A percentile compares a stretch with the other conserved stretches of the same genome.
These are phyloP conservation scores for Debaryomyces robertsiae DNA, from an alignment of 1,139 yeast species.

Conservation along the genomic window DNA sequence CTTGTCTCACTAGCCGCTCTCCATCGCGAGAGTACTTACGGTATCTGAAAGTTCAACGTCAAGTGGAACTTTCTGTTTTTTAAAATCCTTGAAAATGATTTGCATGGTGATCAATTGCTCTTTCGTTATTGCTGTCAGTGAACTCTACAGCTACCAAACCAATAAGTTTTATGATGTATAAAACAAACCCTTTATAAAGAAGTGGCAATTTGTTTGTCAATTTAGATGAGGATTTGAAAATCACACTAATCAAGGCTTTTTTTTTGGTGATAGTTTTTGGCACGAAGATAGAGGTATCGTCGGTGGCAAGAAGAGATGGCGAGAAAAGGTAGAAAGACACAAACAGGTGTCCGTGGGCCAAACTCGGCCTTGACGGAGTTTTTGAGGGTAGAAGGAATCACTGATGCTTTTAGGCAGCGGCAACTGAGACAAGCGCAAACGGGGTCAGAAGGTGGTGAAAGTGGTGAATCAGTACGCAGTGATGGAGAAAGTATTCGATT, in stretches of 20 bases:
- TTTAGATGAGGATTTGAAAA: constrained; percentile 3
- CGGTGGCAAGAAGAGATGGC: constrained; percentile 17
- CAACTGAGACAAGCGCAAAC: constrained; percentile 33
- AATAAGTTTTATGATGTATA: not conserved
- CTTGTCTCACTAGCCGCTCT: not conserved
- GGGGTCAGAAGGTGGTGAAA: constrained; percentile 14
- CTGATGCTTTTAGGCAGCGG: constrained; percentile 73
- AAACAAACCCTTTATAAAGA: not conserved
- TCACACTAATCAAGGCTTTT: constrained; percentile 4
- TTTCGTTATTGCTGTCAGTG: not conserved
- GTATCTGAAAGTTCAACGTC: constrained; percentile 74
- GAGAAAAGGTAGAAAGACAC: constrained; percentile 24
- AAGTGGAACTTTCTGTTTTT: constrained; percentile 82
- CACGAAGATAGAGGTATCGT: not conserved
- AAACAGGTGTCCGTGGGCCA: constrained; percentile 65
- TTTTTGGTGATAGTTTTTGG: constrained; percentile 4
- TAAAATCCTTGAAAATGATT: constrained; percentile 85
- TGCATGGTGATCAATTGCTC: constrained; percentile 52
- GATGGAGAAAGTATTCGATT: constrained; percentile 27
- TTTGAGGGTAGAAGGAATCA: constrained; percentile 80
- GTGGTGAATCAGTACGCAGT: constrained; percentile 16
- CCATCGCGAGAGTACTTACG: constrained; percentile 41
- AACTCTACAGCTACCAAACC: constrained; percentile 1
- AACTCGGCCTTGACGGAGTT: constrained; percentile 80
- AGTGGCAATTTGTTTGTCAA: constrained; percentile 7